A percentile compares a stretch with the other conserved stretches of the same genome.
Conservation (phyloP, 2,329 filamentous ascomycete genomes). For the Dothideomycetes sp. region DNA sequence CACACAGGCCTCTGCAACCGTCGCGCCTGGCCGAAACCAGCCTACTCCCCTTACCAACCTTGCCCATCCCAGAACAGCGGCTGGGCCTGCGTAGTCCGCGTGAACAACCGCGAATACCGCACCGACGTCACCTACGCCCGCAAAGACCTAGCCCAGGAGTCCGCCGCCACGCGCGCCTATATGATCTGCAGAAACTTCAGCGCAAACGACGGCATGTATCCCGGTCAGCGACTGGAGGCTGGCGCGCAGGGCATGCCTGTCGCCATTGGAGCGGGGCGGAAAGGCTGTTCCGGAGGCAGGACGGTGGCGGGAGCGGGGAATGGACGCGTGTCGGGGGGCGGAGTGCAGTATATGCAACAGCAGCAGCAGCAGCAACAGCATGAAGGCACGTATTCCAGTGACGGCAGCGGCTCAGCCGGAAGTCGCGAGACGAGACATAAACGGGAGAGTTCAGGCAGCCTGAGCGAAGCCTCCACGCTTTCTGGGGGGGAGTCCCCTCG, state of each 20-base stretch:
- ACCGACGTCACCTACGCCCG: slow-evolving; percentile 78
- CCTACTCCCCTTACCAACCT: slow-evolving; percentile 61
- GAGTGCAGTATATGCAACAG: no score
- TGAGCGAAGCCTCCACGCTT: no score
- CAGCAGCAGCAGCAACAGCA: slow-evolving; percentile 3
- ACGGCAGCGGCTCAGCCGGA: no score
- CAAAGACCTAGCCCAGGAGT: slow-evolving; percentile 76
- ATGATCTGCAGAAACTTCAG: slow-evolving; percentile 98
- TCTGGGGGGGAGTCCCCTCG: slow-evolving; percentile 2
- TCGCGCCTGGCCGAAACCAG: slow-evolving; percentile 84
- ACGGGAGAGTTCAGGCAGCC: no score
- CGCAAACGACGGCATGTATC: slow-evolving; percentile 86
- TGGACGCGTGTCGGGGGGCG: slow-evolving; percentile 1
- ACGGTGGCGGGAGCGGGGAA: not conserved
- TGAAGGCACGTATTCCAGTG: slow-evolving; percentile 2
- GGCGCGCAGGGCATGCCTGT: slow-evolving; percentile 48
- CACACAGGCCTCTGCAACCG: slow-evolving; percentile 77
- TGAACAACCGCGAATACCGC: slow-evolving; percentile 94
- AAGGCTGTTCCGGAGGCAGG: not conserved
- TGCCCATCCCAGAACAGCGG: slow-evolving; percentile 56
- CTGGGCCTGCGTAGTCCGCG: slow-evolving; percentile 81
- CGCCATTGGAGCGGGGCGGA: slow-evolving; percentile 50
- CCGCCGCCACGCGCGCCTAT: slow-evolving; percentile 89
- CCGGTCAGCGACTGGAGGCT: slow-evolving; percentile 43
- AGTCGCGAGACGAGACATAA: no score